Base-by-base conservation (phyloP, 2,329 filamentous ascomycete genomes). In the Pestalotiopsis sp. region DNA sequence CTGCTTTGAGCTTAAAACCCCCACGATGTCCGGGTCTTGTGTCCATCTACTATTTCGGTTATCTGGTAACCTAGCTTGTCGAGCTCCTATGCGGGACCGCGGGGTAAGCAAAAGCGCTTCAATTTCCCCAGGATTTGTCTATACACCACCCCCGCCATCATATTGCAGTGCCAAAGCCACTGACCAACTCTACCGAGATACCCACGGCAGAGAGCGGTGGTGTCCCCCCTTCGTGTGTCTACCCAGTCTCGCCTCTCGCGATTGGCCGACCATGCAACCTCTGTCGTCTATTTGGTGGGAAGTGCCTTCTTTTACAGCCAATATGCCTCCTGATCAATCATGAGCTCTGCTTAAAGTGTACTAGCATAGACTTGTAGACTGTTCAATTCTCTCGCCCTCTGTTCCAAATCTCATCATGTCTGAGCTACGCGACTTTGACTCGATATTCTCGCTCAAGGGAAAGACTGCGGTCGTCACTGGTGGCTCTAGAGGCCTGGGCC, bases 401-500 rank as follows among this genome's bases (percentile, higher is more conserved):
- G 7, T 9, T 36, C 31, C 31, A 38, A 7, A 36, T 23, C 13
- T 9, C 45, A 52, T 6, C 25, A 78, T 79, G 78, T 78, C 77
- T 2, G 66, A 78, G 5, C 69, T 80, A 58, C 70, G 69, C 27
- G 71, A 76, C 67, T 77, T 79, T 66, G 69, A 76, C 9, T 63
- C 65, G 31, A 67, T 78, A 39, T 79, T 79, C 45, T 75, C 78
- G 5, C 78, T 83, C 36, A 65, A 73, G 2, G 79, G 77, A 62
- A 82, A 74, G 69, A 74, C 71, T 20, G 76, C 76, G 56, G 72
- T 78, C 57, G 72, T 78, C 57, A 78, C 75, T 13, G 76, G 76
- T 66, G 77, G 76, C 58, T 89, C 86, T 14, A 81, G 89, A 73
- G 89, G 89, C 57, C 80, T 91, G 11, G 89, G 89, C 65, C 82